Base-by-base conservation (phyloP, 2,329 filamentous ascomycete species). In the Colletotrichum caudatum region DNA sequence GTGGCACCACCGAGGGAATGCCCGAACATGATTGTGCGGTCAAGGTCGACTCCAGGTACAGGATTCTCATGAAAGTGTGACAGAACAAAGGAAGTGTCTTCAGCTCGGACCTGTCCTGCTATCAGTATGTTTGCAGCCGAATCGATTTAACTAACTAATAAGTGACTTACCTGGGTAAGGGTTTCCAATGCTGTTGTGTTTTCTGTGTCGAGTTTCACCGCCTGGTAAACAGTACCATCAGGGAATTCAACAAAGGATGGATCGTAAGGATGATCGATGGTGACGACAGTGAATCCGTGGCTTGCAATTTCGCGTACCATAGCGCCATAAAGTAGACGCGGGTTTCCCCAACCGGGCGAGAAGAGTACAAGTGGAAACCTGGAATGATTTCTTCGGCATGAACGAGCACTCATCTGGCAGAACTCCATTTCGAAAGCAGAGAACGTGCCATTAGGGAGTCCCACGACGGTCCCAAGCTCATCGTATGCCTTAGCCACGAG, bases 261-360 rank as follows among this genome's bases (percentile, higher is more conserved):
- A 59, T 88, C 85, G 59, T 84, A 82, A 0, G 86, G 81, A 62
- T 88, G 86, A 67, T 88, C 87, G 33, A 88, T 77, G 0, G 84
- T 78, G 16, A 86, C 77, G 2, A 88, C 83, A 0, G 82, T 78
- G 60, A 82, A 84, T 0, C 86, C 86, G 7, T 82, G 78, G 20
- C 83, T 84, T 0, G 85, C 84, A 3, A 88, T 78, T 4, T 84
- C 81, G 2, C 81, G 80, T 1, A 84, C 83, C 69, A 84, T 79
- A 6, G 80, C 81, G 5, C 77, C 80, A 74, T 88, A 85, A 1
- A 85, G 57, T 0, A 84, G 75, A 0, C 85, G 79, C 0, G 83
- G 82, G 6, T 81, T 81, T 4, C 82, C 82, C 39, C 82, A 78
- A 4, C 84, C 86, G 1, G 85, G 82, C 0, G 83, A 84, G 54